A percentile compares a stretch with the other conserved stretches of the same genome.
Evolutionary conservation across 345 rosid genomes (phyloP).

Genomic region (Euphorbia lathyris): DNA sequence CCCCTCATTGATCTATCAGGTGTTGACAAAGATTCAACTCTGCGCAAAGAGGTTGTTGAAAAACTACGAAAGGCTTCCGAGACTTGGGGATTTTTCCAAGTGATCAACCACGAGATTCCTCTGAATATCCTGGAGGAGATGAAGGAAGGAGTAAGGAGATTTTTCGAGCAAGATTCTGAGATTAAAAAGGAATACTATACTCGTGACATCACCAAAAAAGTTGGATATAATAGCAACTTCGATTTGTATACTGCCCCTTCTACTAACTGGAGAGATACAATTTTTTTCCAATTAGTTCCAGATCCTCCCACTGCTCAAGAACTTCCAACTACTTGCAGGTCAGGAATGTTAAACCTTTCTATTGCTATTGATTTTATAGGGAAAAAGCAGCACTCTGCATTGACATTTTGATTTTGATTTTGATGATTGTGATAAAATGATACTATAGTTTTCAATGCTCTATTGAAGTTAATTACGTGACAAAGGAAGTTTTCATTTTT

Average conservation of each 20-base stretch:
- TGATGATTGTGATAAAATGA: no score
- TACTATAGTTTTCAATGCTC: no score
- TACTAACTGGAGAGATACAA: slow-evolving; percentile 16
- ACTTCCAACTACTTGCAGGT: slow-evolving; percentile 11
- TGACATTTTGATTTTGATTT: no score
- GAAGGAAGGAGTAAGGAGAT: slow-evolving; percentile 15
- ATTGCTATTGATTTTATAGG: no score
- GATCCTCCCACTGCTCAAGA: slow-evolving; percentile 14
- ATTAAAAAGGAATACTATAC: slow-evolving; percentile 14
- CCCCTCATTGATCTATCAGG: not conserved
- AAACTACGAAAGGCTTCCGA: slow-evolving; percentile 1
- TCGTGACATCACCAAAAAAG: slow-evolving; percentile 3
- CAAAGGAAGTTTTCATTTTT: no score
- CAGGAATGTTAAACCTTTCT: no score
- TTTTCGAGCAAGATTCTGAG: slow-evolving; percentile 12
- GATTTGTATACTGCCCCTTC: not conserved
- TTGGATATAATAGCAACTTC: slow-evolving; percentile 14
- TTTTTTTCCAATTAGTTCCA: not conserved
- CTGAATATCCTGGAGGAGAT: slow-evolving; percentile 5
- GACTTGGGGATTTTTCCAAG: slow-evolving; percentile 16
- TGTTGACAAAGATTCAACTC: not conserved
- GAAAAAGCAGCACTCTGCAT: no score
- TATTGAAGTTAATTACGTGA: no score
- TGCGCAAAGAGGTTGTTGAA: not conserved
- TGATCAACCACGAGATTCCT: slow-evolving; percentile 21